phyloP scores from a whole-genome alignment of 176 grass and related monocot genomes.

The Carex pumila region DNA sequence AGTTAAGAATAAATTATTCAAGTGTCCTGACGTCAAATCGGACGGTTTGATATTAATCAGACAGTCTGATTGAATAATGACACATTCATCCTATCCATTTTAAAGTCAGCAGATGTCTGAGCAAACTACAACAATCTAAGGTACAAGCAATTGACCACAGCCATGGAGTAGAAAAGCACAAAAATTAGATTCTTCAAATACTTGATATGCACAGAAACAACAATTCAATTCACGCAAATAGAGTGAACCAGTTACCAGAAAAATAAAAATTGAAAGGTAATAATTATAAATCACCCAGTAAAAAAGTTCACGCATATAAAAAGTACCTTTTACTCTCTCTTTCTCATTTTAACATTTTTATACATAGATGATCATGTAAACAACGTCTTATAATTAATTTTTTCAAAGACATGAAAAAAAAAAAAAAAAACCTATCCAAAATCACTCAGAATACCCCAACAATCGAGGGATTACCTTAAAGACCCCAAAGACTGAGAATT shows the following conservation, averaged over 20 bases:
- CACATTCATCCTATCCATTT: background rate
- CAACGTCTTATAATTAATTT: background rate
- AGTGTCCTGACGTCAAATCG: background rate
- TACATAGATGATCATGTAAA: slow-evolving; percentile 2
- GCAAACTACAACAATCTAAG: background rate
- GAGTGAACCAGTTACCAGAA: background rate
- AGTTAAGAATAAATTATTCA: background rate
- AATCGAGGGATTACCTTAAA: slow-evolving; percentile 57
- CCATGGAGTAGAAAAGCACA: background rate
- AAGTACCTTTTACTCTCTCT: background rate
- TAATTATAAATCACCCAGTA: background rate
- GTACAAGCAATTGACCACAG: background rate
- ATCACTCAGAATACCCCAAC: slow-evolving; percentile 19
- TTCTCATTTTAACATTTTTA: background rate
- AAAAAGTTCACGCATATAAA: background rate
- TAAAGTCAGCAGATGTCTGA: background rate
- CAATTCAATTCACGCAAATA: background rate
- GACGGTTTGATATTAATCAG: background rate
- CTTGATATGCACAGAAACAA: background rate
- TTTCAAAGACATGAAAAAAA: background rate
- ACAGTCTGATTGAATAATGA: background rate
- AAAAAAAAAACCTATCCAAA: background rate
- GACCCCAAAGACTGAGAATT: slow-evolving; percentile 44
- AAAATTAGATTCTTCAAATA: background rate
- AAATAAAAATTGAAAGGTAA: background rate